These are phyloP conservation scores for Zymoseptoria tritici DNA, from an alignment of 2,329 filamentous ascomycete species.

Conservation along the genomic window DNA sequence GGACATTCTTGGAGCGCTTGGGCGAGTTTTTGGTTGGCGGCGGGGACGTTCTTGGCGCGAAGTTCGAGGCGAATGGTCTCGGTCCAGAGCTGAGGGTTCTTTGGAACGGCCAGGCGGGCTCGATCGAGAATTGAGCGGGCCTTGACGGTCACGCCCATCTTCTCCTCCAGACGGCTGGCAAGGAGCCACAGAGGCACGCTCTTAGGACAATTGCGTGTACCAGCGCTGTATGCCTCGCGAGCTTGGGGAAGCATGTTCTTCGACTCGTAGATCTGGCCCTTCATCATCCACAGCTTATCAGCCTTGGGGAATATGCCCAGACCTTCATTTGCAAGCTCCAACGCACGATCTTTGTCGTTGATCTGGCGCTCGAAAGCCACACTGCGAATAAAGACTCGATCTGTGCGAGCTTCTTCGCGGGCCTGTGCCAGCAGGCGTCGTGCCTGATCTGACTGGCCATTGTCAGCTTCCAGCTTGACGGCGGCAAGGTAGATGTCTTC, in stretches of 20 bases:
- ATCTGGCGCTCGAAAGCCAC: constrained; percentile 86
- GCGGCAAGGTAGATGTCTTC: constrained; percentile 97
- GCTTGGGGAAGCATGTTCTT: constrained; percentile 74
- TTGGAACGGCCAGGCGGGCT: constrained; percentile 78
- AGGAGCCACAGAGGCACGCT: constrained; percentile 87
- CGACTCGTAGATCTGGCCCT: constrained; percentile 92
- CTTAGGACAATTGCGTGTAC: constrained; percentile 76
- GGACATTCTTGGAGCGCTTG: constrained; percentile 87
- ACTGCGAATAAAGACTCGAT: constrained; percentile 95
- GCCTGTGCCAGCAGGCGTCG: constrained; percentile 74
- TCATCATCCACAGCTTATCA: constrained; percentile 95
- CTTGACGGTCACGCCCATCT: constrained; percentile 74
- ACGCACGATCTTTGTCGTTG: constrained; percentile 68
- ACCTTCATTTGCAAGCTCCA: constrained; percentile 81
- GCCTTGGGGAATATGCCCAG: constrained; percentile 78
- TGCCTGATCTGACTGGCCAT: constrained; percentile 72
- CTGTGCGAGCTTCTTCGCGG: constrained; percentile 81
- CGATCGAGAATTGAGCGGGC: constrained; percentile 90
- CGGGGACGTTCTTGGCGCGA: constrained; percentile 70
- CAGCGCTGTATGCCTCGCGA: constrained; percentile 79
- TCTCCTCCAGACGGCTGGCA: constrained; percentile 81
- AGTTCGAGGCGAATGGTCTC: constrained; percentile 92
- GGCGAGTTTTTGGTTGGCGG: constrained; percentile 90
- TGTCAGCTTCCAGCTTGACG: constrained; percentile 92
- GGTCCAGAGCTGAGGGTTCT: constrained; percentile 76